Percentiles rank a stretch among this genome's conserved stretches.
Conservation (phyloP, 129 eudicot genomes). For the Flaveria sonorensis region DNA sequence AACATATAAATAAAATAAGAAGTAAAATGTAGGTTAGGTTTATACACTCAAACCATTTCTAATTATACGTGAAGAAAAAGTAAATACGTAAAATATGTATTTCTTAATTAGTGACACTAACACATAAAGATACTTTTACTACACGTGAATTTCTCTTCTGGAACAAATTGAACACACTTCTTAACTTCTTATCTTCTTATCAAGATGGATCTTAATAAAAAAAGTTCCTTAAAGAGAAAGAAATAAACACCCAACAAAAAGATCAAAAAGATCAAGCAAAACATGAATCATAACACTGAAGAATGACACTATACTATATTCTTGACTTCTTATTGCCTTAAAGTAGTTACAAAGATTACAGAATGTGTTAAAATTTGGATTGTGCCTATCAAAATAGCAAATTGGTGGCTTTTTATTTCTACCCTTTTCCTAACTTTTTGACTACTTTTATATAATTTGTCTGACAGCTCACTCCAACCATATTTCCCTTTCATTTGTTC, state of each 20-base stretch:
- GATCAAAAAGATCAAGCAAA: slow-evolving; percentile 2
- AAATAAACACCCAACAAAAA: slow-evolving; percentile 1
- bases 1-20: too few relatives aligned
- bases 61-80: not conserved
- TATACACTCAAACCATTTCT: not conserved
- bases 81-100: too few relatives aligned
- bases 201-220: slow-evolving; percentile 24
- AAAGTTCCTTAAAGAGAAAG: slow-evolving; percentile 28
- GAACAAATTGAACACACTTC: not conserved
- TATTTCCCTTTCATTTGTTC: slow-evolving; percentile 25
- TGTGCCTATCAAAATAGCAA: slow-evolving; percentile 29
- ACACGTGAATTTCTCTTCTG: not conserved
- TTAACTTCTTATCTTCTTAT: not conserved
- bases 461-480: slow-evolving; percentile 37
- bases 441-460: slow-evolving; percentile 20
- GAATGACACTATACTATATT: slow-evolving; percentile 14
- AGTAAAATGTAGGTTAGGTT: not conserved
- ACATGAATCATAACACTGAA: slow-evolving; percentile 32
- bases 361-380: slow-evolving; percentile 21
- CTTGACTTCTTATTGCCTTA: slow-evolving; percentile 8
- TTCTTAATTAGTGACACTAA: not conserved
- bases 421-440: slow-evolving; percentile 38
- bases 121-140: not conserved
- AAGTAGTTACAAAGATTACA: slow-evolving; percentile 22
- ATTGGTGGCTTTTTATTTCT: slow-evolving; percentile 27